phyloP scores from a whole-genome alignment of 192 early-diverging fungal species.

The Linnemannia elongata region DNA sequence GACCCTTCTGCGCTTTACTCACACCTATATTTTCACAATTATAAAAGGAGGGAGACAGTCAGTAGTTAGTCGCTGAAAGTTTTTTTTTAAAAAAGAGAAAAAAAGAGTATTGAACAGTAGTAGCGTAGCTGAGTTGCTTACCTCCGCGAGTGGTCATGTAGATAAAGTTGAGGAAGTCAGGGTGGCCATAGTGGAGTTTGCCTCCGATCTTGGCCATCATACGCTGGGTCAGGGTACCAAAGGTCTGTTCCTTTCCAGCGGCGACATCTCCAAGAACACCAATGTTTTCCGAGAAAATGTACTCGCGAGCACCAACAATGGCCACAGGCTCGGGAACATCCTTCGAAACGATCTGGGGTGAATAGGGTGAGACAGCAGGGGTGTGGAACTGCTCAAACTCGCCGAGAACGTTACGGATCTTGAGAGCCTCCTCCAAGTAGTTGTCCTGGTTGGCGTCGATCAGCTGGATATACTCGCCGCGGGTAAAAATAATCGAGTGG shows the following conservation, averaged over 20 bases:
- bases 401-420: conserved; percentile 87
- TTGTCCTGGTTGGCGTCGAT: conserved; percentile 95
- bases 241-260: conserved; percentile 90
- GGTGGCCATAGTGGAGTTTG: conserved; percentile 90
- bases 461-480: conserved; percentile 89
- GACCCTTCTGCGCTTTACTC: conserved; percentile 89
- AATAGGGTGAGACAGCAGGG: conserved; percentile 77
- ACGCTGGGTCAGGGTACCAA: conserved; percentile 88
- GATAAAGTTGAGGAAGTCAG: conserved; percentile 90
- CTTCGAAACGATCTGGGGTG: conserved; percentile 66
- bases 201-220: conserved; percentile 89
- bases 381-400: conserved; percentile 87
- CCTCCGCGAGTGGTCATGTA: conserved; percentile 90
- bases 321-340: conserved; percentile 77
- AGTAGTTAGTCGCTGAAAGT: background rate
- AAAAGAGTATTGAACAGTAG: background rate
- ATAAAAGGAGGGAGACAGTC: background rate
- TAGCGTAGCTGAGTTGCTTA: conserved; percentile 11
- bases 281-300: conserved; percentile 88
- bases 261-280: conserved; percentile 91
- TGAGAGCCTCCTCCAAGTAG: conserved; percentile 92
- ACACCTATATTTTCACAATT: conserved; percentile 63
- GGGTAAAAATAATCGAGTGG: conserved; percentile 86
- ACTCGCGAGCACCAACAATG: conserved; percentile 89
- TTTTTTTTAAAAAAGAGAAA: background rate